Evolutionary conservation across 73 alveolate genomes (phyloP), one percentile per base, ranked within the genome.

Genomic region (Symbiodinium natans): DNA sequence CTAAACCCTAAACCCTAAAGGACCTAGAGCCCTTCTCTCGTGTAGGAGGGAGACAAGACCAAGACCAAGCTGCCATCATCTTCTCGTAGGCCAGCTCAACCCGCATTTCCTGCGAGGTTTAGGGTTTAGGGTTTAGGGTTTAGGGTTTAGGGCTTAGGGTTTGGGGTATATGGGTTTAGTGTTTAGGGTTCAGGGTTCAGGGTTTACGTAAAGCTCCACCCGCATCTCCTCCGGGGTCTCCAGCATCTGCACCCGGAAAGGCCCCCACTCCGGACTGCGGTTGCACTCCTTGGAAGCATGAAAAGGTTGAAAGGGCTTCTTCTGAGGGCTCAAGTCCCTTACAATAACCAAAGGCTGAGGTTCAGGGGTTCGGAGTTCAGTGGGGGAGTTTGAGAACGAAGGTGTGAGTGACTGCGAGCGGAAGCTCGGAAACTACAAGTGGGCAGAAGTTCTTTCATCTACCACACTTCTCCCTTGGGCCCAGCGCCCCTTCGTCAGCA

Each of bases 201-300:
- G 56, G 56, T 13, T 23, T 48, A 52, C 68, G 7, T 27, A 2
- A 52, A 11, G n/a, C 21, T 52, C 21, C 23, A 6, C 68, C 23
- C 95, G 95, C 87, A 90, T 41, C 0, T 41, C 88, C 54, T 73
- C 97, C 31, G 34, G 42, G 46, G 87, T 90, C 48, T 90, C 88
- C 29, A 90, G 97, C 56, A 90, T 82, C 80, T 90, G 97, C 48
- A 73, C 97, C 27, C 97, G 87, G 33, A 90, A 90, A 25, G 97
- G 97, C 23, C 97, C 97, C 97, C 97, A 90, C 52, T 41, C 36
- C 21, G 97, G 97, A n/a, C 97, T 90, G 27, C 97, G 97, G 46
- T 71, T 90, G 97, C 97, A 90, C 77, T 90, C 97, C 97, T 90
- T 13, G 46, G 85, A 9, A 21, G 29, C 41, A 29, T 27, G 59